These are phyloP conservation scores for Talaromyces rugulosus DNA, from an alignment of 2,329 filamentous ascomycete genomes.

Conservation along the genomic window DNA sequence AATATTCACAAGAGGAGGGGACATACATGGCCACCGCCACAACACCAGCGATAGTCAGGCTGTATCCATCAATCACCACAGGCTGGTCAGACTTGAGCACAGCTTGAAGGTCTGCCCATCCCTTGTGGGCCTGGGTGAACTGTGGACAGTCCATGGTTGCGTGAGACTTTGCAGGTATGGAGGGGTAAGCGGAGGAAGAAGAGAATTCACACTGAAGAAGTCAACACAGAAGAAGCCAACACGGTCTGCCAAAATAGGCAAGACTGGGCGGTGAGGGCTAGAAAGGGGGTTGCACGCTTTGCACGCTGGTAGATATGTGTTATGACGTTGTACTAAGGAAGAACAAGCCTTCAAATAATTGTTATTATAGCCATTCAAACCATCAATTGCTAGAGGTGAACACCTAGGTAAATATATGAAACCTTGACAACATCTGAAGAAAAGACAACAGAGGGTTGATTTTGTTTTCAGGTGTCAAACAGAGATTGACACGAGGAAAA, in stretches of 20 bases:
- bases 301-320: neutral
- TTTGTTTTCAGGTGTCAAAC: neutral
- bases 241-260: neutral
- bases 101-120: conserved; percentile 11
- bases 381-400: neutral
- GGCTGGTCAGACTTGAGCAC: conserved; percentile 9
- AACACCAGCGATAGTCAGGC: conserved; percentile 12
- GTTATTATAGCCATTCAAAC: neutral
- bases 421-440: neutral
- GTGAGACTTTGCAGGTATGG: neutral
- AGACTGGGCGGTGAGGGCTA: neutral
- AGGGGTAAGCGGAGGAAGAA: neutral
- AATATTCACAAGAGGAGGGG: neutral
- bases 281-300: too few relatives aligned
- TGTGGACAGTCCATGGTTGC: conserved; percentile 6
- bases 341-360: neutral
- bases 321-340: neutral
- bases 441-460: neutral
- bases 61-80: conserved; percentile 11
- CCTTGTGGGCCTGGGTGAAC: conserved; percentile 2
- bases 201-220: neutral
- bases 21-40: conserved; percentile 12
- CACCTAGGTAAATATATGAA: neutral
- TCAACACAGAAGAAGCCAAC: too few relatives aligned
- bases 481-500: neutral